Evolutionary conservation across 2,329 filamentous ascomycete species (phyloP).

Genomic region (Monosporascus sp.): DNA sequence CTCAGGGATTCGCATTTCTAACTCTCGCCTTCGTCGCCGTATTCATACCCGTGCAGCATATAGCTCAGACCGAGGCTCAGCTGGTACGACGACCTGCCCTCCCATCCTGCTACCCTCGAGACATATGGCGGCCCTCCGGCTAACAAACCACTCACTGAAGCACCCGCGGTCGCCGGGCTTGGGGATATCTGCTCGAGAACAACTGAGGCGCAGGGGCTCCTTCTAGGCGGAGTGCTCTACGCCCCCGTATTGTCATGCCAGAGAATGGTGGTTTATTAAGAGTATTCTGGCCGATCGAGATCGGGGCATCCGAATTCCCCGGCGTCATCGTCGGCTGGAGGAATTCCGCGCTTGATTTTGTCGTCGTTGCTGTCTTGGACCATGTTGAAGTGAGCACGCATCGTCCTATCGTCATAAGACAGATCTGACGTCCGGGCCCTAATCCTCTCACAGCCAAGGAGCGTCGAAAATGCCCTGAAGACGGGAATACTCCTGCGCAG

Average conservation of each 20-base stretch:
- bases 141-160: conserved; percentile 39
- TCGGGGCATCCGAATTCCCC: conserved; percentile 62
- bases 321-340: conserved; percentile 94
- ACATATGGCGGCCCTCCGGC: conserved; percentile 9
- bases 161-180: conserved; percentile 74
- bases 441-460: conserved; percentile 51
- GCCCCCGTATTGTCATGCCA: conserved; percentile 51
- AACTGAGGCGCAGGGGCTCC: conserved; percentile 87
- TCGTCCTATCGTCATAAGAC: background rate
- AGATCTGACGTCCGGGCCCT: conserved; percentile 15
- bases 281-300: conserved; percentile 96
- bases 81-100: conserved; percentile 54
- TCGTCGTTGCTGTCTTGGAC: conserved; percentile 84
- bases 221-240: conserved; percentile 56
- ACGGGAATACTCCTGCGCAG: conserved; percentile 78
- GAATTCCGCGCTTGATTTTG: conserved; percentile 85
- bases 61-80: conserved; percentile 75
- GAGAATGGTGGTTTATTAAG: conserved; percentile 87
- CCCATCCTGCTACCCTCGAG: conserved; percentile 2
- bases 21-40: conserved; percentile 81
- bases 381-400: conserved; percentile 71
- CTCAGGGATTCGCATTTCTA: conserved; percentile 78
- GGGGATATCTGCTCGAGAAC: conserved; percentile 90
- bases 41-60: conserved; percentile 74
- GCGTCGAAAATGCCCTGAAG: conserved; percentile 83